Base-by-base conservation (phyloP, 1,284 basidiomycete species). In the Malassezia brasiliensis region DNA sequence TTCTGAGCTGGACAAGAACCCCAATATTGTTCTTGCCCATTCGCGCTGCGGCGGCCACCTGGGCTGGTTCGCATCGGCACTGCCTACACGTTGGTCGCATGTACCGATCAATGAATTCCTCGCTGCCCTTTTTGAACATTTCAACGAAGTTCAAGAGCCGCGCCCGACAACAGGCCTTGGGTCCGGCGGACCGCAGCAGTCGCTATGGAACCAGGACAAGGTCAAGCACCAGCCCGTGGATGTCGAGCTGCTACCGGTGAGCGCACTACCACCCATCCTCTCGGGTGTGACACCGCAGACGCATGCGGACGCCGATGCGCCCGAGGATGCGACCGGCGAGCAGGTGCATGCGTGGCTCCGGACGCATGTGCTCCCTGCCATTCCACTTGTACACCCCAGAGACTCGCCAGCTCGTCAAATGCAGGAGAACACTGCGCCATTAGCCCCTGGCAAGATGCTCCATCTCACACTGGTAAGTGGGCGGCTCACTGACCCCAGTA, bases 41-140 rank as follows among this genome's bases (percentile, higher is more conserved):
- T 93, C 93, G 0, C 77, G 79, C 34, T 79, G 81, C 15, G 93
- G 94, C 1, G 94, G 94, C 0, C 93, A 98, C 77, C 79, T 98
- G 15, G 93, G 93, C 31, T 96, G 89, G 91, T 96, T 93, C 72
- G 83, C 86, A 65, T 64, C 81, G 42, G 20, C 54, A 0, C 28
- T 53, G 10, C 65, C 66, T 0, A 56, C 51, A 35, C 56, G 72
- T n/a, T 74, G 72, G 71, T 49, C 72, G 25, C 53, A 61, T 40
- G 55, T 53, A 22, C 69, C 69, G 2, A 62, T 69, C 30, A 53
- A 44, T 1, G 66, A 74, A 45, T 70, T 66, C 44, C 52, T 65
- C 36, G 35, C 59, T 19, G 67, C 64, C 8, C 10, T 68, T 7
- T 65, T 64, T 50, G 61, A 61, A 4, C 47, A 53, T 20, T 60